These are phyloP conservation scores for Phalaenopsis equestris DNA, from an alignment of 106 monocot species.

Conservation along the genomic window DNA sequence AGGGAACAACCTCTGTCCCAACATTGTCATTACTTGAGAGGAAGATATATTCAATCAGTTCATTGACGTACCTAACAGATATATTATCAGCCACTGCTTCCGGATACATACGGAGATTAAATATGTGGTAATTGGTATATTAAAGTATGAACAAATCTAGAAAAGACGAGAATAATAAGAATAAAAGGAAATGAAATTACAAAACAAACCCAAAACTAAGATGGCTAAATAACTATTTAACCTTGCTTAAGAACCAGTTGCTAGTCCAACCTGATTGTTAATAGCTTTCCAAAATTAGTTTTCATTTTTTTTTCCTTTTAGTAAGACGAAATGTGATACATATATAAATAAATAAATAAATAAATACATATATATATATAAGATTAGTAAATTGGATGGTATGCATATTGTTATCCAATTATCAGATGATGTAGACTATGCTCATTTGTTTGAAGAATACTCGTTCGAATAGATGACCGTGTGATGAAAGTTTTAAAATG, in stretches of 20 bases:
- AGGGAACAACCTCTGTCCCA: slow-evolving; percentile 10
- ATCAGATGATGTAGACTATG: no score
- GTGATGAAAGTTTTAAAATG: no score
- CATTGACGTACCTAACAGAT: slow-evolving; percentile 79
- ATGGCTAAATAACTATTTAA: background rate
- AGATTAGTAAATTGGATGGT: no score
- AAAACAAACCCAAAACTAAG: background rate
- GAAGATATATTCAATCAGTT: slow-evolving; percentile 76
- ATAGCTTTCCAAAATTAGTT: background rate
- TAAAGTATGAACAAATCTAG: background rate
- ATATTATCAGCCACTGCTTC: background rate
- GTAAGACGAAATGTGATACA: no score
- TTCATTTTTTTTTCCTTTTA: background rate
- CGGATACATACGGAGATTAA: background rate
- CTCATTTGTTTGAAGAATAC: no score
- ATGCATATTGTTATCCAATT: no score
- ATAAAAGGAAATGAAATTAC: background rate
- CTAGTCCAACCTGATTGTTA: background rate
- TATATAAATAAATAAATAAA: no score
- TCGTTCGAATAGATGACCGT: no score
- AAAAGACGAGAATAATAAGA: background rate
- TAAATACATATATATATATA: no score
- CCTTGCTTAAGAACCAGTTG: background rate
- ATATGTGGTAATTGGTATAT: background rate
- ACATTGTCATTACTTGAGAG: slow-evolving; percentile 35